phyloP scores from a whole-genome alignment of 371 early-diverging fungal species.

The Mucor plumbeus region DNA sequence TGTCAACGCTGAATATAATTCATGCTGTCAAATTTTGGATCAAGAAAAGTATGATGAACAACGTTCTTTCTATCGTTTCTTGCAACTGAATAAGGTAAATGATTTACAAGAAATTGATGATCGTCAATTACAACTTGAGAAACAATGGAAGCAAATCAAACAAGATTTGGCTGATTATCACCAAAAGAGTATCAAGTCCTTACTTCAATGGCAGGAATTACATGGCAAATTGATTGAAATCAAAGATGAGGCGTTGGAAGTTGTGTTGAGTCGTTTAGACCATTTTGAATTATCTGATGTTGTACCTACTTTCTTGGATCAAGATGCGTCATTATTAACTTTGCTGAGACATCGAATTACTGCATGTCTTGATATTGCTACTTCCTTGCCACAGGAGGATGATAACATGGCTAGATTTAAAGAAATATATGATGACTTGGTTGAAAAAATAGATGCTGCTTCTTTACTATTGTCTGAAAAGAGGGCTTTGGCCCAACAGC shows the following conservation, averaged over 20 bases:
- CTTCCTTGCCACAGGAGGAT: background rate
- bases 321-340: constrained; percentile 4
- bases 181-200: background rate
- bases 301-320: constrained; percentile 13
- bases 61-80: constrained; percentile 27
- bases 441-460: background rate
- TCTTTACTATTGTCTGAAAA: constrained; percentile 6
- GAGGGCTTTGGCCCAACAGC: background rate
- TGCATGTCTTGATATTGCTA: constrained; percentile 15
- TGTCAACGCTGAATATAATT: background rate
- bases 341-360: background rate
- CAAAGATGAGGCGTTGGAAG: background rate
- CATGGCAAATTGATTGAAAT: constrained; percentile 15
- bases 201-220: constrained; percentile 14
- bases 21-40: background rate
- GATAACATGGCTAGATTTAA: constrained; percentile 9
- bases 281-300: background rate
- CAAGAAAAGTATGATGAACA: constrained; percentile 29
- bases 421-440: background rate
- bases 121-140: constrained; percentile 16
- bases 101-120: constrained; percentile 12
- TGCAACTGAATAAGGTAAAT: constrained; percentile 27
- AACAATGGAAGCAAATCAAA: constrained; percentile 23
- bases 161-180: background rate
- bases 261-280: background rate